Evolutionary conservation across 352 stramenopile species (phyloP), one percentile per base, ranked within the genome.

Genomic region (Pythium rhizo-oryzae): DNA sequence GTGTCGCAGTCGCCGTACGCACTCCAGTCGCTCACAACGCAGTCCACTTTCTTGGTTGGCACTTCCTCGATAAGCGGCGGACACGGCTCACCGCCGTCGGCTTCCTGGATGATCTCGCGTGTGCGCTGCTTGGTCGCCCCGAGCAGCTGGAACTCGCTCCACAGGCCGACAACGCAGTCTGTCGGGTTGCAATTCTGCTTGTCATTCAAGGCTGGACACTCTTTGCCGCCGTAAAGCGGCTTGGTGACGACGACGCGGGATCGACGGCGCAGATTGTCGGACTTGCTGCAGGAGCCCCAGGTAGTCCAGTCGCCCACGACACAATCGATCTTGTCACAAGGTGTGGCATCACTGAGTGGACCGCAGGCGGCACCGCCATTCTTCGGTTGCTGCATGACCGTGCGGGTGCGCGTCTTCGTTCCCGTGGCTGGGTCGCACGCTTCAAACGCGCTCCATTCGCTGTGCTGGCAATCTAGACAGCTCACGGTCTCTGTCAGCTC

Each of bases 171-270:
- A 41, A 78, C 76, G 58, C 83, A 92, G 67, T 92, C 74, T 0
- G 66, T 79, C 13, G 81, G 81, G 70, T 90, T 90, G 62, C 84
- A 92, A 62, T 88, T 90, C 30, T 87, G 76, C 25, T 69, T 60
- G 11, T 89, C 77, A 0, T 78, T 69, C 8, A 90, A 71, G 11
- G 56, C 18, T 4, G 77, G 72, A 15, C 84, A 92, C 6, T 59
- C 53, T 1, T 76, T 71, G 15, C 84, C 84, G 18, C 70, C 63
- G 64, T 91, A 91, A 35, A 78, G 68, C 16, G 82, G 69, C 0
- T 72, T 54, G 2, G 64, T 88, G 12, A 72, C 25, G 18, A 91
- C 61, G 0, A 72, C 87, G n/a, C 82, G 81, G 0, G 79, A 82
- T 16, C 81, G 79, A 43, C 79, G 80, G 28, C 77, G 76, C 4